These are phyloP conservation scores for Amphichorda felina DNA, from an alignment of 2,329 filamentous ascomycete species.

Conservation along the genomic window DNA sequence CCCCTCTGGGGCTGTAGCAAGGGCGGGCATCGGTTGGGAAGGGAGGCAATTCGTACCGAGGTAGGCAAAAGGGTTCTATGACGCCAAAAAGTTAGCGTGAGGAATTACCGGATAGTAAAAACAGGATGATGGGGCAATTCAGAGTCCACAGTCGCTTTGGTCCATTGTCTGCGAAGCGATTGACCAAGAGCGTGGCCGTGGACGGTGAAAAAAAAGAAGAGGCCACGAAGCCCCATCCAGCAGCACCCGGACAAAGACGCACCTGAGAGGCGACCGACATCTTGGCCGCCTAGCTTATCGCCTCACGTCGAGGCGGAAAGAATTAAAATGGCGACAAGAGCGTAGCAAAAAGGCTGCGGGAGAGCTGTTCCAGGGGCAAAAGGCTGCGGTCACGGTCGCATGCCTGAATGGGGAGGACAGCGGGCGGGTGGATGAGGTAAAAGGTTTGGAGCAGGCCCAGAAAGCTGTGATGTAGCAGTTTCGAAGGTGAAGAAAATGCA, in stretches of 20 bases:
- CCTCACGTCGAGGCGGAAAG: constrained; percentile 27
- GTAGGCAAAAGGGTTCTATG: constrained; percentile 91
- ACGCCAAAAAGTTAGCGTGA: background rate
- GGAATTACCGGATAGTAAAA: background rate
- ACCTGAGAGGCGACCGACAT: constrained; percentile 54
- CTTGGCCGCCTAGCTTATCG: constrained; percentile 40
- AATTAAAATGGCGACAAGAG: constrained; percentile 1
- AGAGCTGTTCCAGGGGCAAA: background rate
- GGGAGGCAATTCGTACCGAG: constrained; percentile 61
- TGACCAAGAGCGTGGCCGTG: no score
- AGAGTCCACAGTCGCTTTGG: no score
- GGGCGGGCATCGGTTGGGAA: background rate
- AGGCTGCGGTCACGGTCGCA: constrained; percentile 5
- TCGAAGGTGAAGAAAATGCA: constrained; percentile 2
- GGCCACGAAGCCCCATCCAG: no score
- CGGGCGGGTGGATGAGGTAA: background rate
- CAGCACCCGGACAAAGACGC: constrained; percentile 17
- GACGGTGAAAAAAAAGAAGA: no score
- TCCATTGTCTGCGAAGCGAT: no score
- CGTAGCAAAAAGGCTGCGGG: constrained; percentile 1
- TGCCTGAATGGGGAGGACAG: constrained; percentile 2
- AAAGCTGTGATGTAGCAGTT: constrained; percentile 5
- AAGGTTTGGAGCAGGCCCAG: background rate
- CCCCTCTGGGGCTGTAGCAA: background rate
- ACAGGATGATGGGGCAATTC: background rate